These are phyloP conservation scores for Lathyrus oleraceus DNA, from an alignment of 306 rosid genomes.

Conservation along the genomic window DNA sequence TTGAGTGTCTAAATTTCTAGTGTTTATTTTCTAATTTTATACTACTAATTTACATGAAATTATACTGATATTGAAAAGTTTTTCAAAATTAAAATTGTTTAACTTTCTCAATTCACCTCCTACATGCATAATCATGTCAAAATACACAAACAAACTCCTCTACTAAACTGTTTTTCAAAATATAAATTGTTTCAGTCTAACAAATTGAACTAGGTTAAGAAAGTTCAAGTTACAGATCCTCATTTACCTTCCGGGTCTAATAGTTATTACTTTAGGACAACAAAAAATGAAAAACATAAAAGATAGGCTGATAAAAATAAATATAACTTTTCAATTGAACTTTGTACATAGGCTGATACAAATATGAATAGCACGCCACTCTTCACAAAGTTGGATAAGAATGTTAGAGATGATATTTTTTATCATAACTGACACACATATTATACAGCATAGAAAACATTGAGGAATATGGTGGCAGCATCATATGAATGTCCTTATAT, in stretches of 20 bases:
- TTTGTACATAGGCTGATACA: constrained; percentile 18
- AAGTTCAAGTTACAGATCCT: neutral
- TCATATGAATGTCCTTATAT: constrained; percentile 24
- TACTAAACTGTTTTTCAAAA: too few relatives aligned
- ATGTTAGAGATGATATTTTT: constrained; percentile 10
- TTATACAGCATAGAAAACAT: constrained; percentile 18
- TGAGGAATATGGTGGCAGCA: constrained; percentile 27
- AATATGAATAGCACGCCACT: neutral
- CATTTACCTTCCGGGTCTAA: neutral
- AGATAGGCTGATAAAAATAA: neutral
- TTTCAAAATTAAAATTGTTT: too few relatives aligned
- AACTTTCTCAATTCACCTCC: too few relatives aligned
- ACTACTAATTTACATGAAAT: too few relatives aligned
- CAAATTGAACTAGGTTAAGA: neutral
- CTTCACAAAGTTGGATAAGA: constrained; percentile 7
- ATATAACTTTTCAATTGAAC: neutral
- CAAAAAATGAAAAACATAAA: neutral
- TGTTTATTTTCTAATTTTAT: too few relatives aligned
- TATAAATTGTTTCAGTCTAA: too few relatives aligned
- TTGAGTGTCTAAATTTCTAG: too few relatives aligned
- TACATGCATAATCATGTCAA: too few relatives aligned
- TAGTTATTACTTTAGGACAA: neutral
- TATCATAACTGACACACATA: constrained; percentile 8
- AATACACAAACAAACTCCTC: too few relatives aligned
- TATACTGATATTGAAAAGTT: too few relatives aligned